These are phyloP conservation scores for Picea sitchensis DNA, from an alignment of 75 land plant genomes.

Conservation along the genomic window DNA sequence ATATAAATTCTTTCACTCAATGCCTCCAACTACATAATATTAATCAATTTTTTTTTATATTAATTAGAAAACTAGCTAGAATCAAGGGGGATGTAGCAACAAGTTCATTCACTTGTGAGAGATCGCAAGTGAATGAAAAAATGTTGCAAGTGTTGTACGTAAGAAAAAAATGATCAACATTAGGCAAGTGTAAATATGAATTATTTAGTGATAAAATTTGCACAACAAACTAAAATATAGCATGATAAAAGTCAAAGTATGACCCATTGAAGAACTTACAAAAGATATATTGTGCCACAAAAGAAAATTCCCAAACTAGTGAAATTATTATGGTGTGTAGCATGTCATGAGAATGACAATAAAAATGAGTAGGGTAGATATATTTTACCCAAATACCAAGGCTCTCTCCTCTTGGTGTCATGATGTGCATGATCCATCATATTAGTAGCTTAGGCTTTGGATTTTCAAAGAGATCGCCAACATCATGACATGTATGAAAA, in stretches of 20 bases:
- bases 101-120: too few relatives aligned
- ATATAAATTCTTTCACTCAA: too few relatives aligned
- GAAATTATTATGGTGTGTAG: not conserved
- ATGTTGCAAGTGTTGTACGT: too few relatives aligned
- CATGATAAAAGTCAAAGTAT: not conserved
- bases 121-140: too few relatives aligned
- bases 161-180: too few relatives aligned
- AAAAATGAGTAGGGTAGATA: not conserved
- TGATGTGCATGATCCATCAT: conserved; percentile 97
- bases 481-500: conserved; percentile 73
- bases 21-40: too few relatives aligned
- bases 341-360: not conserved
- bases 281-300: not conserved
- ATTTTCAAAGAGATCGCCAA: conserved; percentile 97
- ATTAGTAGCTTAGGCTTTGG: conserved; percentile 86
- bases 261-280: not conserved
- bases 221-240: not conserved
- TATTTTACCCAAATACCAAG: conserved; percentile 91
- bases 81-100: too few relatives aligned
- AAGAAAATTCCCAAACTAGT: not conserved
- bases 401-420: conserved; percentile 91
- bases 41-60: too few relatives aligned
- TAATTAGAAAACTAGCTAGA: too few relatives aligned
- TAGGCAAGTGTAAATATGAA: too few relatives aligned
- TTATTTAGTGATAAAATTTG: too few relatives aligned